These are phyloP conservation scores for Taphrina confusa DNA, from an alignment of 1,139 yeast genomes.

Conservation along the genomic window DNA sequence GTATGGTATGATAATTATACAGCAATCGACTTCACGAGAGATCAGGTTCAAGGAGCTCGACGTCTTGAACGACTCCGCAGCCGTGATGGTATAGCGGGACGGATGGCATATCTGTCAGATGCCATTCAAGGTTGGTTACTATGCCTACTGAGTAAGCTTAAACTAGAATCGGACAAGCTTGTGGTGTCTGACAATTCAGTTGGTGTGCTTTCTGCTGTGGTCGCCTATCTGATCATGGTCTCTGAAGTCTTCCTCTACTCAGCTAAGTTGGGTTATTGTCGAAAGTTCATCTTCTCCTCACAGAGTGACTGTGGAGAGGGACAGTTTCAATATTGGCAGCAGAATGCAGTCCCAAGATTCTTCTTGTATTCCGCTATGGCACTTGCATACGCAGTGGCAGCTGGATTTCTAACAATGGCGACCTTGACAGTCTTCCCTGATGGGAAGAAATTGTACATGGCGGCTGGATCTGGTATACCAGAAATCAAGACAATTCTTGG, in stretches of 20 bases:
- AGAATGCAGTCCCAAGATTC: background rate
- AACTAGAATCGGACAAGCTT: background rate
- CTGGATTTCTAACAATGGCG: slow-evolving; percentile 16
- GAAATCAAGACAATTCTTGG: slow-evolving; percentile 57
- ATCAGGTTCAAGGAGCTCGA: slow-evolving; percentile 54
- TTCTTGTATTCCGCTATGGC: slow-evolving; percentile 3
- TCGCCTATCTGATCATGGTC: slow-evolving; percentile 58
- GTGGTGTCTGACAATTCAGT: background rate
- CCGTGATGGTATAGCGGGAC: slow-evolving; percentile 7
- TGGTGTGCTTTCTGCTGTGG: slow-evolving; percentile 54
- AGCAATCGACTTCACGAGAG: slow-evolving; percentile 65
- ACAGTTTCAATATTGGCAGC: slow-evolving; percentile 2
- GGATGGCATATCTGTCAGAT: slow-evolving; percentile 45
- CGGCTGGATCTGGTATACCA: slow-evolving; percentile 56
- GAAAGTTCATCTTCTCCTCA: background rate
- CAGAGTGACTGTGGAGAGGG: slow-evolving; percentile 2
- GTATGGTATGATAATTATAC: slow-evolving; percentile 62
- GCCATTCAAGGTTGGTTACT: slow-evolving; percentile 55
- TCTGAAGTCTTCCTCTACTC: slow-evolving; percentile 58
- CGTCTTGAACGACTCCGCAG: slow-evolving; percentile 51
- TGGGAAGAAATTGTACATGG: slow-evolving; percentile 24
- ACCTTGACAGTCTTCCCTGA: slow-evolving; percentile 15
- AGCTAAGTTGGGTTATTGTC: slow-evolving; percentile 58
- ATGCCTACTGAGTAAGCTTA: background rate
- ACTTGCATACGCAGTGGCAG: background rate